These are phyloP conservation scores for Nicotiana sylvestris DNA, from an alignment of 257 asterid genomes.

Conservation along the genomic window DNA sequence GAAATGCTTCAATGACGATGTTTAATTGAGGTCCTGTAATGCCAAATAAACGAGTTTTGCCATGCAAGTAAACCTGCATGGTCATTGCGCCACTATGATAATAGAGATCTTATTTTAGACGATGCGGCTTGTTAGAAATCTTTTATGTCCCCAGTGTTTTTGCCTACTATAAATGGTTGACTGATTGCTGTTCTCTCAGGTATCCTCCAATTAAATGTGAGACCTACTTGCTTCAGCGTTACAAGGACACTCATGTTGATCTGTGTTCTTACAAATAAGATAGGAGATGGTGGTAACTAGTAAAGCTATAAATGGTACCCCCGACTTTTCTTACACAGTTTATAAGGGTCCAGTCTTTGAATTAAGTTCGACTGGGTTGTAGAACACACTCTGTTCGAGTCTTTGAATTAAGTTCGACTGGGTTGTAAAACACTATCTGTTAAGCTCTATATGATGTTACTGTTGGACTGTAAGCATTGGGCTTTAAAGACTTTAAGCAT, in stretches of 20 bases:
- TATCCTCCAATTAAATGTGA: conserved; percentile 60
- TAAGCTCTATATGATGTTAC: not conserved
- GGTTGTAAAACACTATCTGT: not conserved
- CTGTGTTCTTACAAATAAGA: conserved; percentile 43
- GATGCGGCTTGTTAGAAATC: not conserved
- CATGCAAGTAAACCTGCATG: not conserved
- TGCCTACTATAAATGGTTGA: not conserved
- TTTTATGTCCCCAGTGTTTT: not conserved
- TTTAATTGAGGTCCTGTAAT: not conserved
- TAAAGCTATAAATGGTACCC: not conserved
- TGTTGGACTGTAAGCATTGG: not conserved
- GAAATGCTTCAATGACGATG: not conserved
- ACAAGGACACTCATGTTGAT: conserved; percentile 59
- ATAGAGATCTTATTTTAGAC: not conserved
- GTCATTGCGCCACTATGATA: not conserved
- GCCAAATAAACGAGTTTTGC: not conserved
- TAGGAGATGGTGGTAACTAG: not conserved
- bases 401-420: not conserved
- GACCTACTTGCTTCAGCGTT: conserved; percentile 60
- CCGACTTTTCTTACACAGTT: not conserved
- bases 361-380: not conserved
- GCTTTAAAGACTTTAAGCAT: not conserved
- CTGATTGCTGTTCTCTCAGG: conserved; percentile 31
- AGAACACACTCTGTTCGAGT: not conserved
- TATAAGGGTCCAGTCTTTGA: not conserved